phyloP scores from a whole-genome alignment of 257 asterid genomes.

The Solanum etuberosum region DNA sequence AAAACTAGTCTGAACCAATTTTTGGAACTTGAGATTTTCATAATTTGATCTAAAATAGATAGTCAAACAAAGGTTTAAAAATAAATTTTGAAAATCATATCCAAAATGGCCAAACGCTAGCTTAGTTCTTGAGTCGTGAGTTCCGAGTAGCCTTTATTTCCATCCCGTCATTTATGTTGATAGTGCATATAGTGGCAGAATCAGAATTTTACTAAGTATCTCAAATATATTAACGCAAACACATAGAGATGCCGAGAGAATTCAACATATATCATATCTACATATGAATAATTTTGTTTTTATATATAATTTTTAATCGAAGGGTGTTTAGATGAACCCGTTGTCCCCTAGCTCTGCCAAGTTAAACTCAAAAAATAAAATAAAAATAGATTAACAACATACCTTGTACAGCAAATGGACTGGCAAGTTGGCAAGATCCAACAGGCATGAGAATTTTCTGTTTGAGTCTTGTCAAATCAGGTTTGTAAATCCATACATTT shows the following conservation, averaged over 20 bases:
- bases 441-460: conserved; percentile 23
- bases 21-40: not conserved
- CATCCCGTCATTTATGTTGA: not conserved
- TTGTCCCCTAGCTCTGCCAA: not conserved
- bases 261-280: not conserved
- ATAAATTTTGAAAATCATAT: not conserved
- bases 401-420: conserved; percentile 17
- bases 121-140: not conserved
- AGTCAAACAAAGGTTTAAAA: not conserved
- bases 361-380: not conserved
- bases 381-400: not conserved
- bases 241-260: not conserved
- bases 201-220: not conserved
- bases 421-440: conserved; percentile 29
- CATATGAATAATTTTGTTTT: not conserved
- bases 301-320: not conserved
- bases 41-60: not conserved
- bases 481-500: conserved; percentile 25
- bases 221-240: not conserved
- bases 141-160: not conserved
- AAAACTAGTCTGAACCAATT: not conserved
- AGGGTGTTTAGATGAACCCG: not conserved
- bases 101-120: not conserved
- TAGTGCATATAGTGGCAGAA: not conserved
- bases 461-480: conserved; percentile 24